phyloP scores from a whole-genome alignment of 1,139 yeast genomes.

The Yamadazyma atlantica region DNA sequence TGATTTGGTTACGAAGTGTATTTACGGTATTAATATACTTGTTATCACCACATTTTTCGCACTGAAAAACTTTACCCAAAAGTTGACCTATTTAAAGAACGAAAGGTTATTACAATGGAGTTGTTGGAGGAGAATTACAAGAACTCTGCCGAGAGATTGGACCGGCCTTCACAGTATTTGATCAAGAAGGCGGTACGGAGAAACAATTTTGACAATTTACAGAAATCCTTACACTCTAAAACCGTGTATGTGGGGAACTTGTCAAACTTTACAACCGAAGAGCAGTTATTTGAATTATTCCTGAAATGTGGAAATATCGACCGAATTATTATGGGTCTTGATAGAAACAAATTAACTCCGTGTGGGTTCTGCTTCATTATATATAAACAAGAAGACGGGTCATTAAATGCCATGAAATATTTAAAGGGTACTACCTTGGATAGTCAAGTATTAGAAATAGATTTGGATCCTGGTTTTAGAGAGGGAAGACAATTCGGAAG shows the following conservation, averaged over 20 bases:
- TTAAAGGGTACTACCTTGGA: conserved; percentile 79
- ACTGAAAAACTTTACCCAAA: neutral
- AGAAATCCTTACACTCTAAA: conserved; percentile 60
- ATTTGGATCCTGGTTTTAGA: conserved; percentile 89
- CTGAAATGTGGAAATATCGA: conserved; percentile 75
- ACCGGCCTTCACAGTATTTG: conserved; percentile 75
- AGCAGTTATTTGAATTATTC: conserved; percentile 84
- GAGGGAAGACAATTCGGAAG: conserved; percentile 96
- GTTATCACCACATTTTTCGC: neutral
- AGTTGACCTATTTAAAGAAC: too few relatives aligned
- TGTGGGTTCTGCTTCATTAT: conserved; percentile 95
- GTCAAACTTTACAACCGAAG: conserved; percentile 88
- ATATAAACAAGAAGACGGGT: conserved; percentile 64
- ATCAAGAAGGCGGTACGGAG: conserved; percentile 68
- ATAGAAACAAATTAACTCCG: conserved; percentile 83
- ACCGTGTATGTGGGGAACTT: conserved; percentile 86
- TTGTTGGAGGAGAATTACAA: conserved; percentile 56
- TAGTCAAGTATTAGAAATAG: conserved; percentile 76
- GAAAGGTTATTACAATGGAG: too few relatives aligned
- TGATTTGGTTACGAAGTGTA: neutral
- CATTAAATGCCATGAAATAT: conserved; percentile 78
- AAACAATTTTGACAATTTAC: conserved; percentile 56
- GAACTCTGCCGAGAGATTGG: conserved; percentile 62
- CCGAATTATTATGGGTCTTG: conserved; percentile 89
- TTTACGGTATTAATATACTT: neutral